Percentiles rank a stretch among this genome's conserved stretches.
Evolutionary conservation across 1,284 basidiomycete species (phyloP).

Genomic region (Acaromyces ingoldii): DNA sequence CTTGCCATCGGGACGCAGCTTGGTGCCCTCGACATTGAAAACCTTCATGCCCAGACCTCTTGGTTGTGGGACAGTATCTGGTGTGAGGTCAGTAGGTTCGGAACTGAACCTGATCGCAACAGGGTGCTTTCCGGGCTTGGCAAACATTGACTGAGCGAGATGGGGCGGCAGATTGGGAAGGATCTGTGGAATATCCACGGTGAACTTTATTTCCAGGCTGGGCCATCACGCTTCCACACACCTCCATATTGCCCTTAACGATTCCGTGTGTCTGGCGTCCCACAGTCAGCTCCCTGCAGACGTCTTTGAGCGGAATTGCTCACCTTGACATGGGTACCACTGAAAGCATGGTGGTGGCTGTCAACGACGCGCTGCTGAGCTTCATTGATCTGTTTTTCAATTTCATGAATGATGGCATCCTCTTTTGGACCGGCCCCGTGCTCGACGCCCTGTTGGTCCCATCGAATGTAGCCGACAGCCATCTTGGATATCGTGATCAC

Average conservation of each 20-base stretch:
- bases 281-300: not conserved
- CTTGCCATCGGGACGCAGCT: conserved; percentile 18
- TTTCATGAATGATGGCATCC: conserved; percentile 29
- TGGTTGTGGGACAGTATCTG: conserved; percentile 37
- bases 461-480: conserved; percentile 16
- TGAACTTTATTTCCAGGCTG: too few relatives aligned
- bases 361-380: conserved; percentile 10
- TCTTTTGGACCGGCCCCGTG: conserved; percentile 24
- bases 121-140: conserved; percentile 24
- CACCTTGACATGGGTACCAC: conserved; percentile 26
- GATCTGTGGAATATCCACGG: too few relatives aligned
- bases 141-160: conserved; percentile 37
- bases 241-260: conserved; percentile 33
- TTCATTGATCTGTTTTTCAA: conserved; percentile 27
- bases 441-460: conserved; percentile 33
- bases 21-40: conserved; percentile 26
- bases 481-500: conserved; percentile 2
- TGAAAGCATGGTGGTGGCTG: conserved; percentile 19
- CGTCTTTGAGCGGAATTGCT: not conserved
- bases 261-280: conserved; percentile 14
- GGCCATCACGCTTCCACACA: too few relatives aligned
- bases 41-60: conserved; percentile 42
- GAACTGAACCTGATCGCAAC: conserved; percentile 31
- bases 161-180: conserved; percentile 28
- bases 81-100: conserved; percentile 30